Evolutionary conservation across 2,329 filamentous ascomycete genomes (phyloP), one percentile per base, ranked within the genome.

Genomic region (Anisogramma anomala): DNA sequence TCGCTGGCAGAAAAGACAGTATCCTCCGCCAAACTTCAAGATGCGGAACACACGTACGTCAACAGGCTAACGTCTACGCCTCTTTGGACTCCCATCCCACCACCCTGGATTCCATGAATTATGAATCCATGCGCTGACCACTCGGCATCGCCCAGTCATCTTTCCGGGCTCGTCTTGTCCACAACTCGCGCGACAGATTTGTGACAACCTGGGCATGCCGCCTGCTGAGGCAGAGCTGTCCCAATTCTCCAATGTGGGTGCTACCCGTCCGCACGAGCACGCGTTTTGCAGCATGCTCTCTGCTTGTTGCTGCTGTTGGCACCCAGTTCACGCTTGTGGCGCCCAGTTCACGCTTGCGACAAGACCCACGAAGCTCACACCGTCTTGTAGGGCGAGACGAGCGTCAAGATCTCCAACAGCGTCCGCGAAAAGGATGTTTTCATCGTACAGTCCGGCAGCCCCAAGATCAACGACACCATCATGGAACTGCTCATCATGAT

Each of bases 401-500:
- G 76, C 55, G 77, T 82, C 53, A 73, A 75, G 55, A 80, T 82
- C 56, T 58, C 80, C 58, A 79, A 74, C 34, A 81, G 77, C 61
- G 87, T 98, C 50, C 84, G 91, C 53, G 93, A 98, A 60, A 93
- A 96, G 63, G 89, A 98, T 73, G 89, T 98, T 55, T 98, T 96
- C 63, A 89, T 98, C 59, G 83, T 98, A 47, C 91, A 98, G 69
- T 96, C 89, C 48, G 91, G 91, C 50, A 95, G 91, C 65, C 74
- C 79, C 58, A 86, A 83, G 66, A 94, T 95, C 72, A 98, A 98
- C 62, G 91, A 98, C 66, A 93, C 86, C 56, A 87, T 98, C 58
- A 95, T 98, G 87, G 91, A 98, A 71, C 74, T 98, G 58, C 75
- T 98, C 58, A 96, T 98, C 64, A 94, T 98, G 85, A 95, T 96